Evolutionary conservation across 331 rosid species (phyloP), one percentile per base, ranked within the genome.

Genomic region (Stylosanthes scabra): DNA sequence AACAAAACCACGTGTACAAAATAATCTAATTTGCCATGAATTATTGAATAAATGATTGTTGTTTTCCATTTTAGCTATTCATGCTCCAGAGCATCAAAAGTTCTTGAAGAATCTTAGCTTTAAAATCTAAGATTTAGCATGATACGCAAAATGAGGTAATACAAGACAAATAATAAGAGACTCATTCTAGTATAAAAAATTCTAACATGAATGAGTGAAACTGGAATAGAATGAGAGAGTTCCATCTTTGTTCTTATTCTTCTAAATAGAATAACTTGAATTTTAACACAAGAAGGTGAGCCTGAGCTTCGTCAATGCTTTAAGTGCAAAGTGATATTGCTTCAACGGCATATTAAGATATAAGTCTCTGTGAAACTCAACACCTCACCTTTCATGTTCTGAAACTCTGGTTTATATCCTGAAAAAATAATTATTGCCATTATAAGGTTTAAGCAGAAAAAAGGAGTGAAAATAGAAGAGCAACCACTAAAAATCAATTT

Each of bases 391-490:
- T 20, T 20, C 25, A 20, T 20, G 25, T 20, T 20, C 25, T 20
- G 25, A 20, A 20, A 20, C 25, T 20, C 25, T 20, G 25, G 25
- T 20, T 20, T 20, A 20, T 20, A 20, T 20, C 25, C 25, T 20
- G 25, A 20, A 20, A 20, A 20, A 20, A 20, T 20, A 20, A 20
- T 20, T 20, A 20, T 20, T 20, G 25, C 25, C 25, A 20, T 20
- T 20, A 20, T 20, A 20, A 20, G 25, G 25, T 20, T 20, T 20
- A 20, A 20, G 25, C 25, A 20, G 25, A 20, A 20, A 20, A 20
- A 20, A 20, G 25, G 25, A 20, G 25, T 20, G 25, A 20, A 20
- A 20, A 93, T 90, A 76, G 88, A 87, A 71, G 96, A 93, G 70
- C 98, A 93, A 66, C 85, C 74, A 27, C 20, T 14, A 46, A 54